A percentile compares a stretch with the other conserved stretches of the same genome.
Evolutionary conservation across 1,139 yeast species (phyloP).

Genomic region (Pichia inconspicua): DNA sequence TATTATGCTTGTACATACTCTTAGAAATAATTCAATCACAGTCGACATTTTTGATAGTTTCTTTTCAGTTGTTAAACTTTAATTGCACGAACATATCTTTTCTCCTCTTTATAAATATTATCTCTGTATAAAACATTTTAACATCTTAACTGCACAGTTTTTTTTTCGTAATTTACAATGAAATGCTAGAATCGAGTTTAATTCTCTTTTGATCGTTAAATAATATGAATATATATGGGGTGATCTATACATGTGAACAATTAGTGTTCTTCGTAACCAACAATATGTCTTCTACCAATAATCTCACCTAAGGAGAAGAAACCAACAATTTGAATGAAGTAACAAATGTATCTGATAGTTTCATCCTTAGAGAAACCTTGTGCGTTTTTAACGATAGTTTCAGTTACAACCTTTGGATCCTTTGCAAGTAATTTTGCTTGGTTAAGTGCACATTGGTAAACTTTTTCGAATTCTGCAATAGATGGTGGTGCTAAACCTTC

Average conservation of each 20-base stretch:
- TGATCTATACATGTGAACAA: not conserved
- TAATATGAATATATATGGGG: not conserved
- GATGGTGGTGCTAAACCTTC: conserved; percentile 94
- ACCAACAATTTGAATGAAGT: conserved; percentile 79
- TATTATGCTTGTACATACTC: conserved; percentile 5
- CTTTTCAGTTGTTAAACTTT: not conserved
- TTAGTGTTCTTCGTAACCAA: conserved; percentile 61
- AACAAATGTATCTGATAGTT: conserved; percentile 62
- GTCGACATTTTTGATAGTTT: not conserved
- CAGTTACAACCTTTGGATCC: conserved; percentile 37
- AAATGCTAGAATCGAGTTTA: not conserved
- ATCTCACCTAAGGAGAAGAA: conserved; percentile 93
- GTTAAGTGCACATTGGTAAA: conserved; percentile 50
- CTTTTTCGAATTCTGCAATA: conserved; percentile 66
- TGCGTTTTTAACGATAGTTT: conserved; percentile 27
- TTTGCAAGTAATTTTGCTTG: conserved; percentile 35
- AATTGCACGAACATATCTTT: not conserved
- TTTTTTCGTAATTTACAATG: not conserved
- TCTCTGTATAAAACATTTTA: not conserved
- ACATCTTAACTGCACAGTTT: not conserved
- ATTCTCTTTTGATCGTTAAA: not conserved
- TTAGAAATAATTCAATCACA: not conserved
- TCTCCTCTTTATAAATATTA: not conserved
- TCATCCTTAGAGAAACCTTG: conserved; percentile 50
- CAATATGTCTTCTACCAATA: conserved; percentile 87